These are phyloP conservation scores for Mercurialis annua DNA, from an alignment of 345 rosid genomes.

Conservation along the genomic window DNA sequence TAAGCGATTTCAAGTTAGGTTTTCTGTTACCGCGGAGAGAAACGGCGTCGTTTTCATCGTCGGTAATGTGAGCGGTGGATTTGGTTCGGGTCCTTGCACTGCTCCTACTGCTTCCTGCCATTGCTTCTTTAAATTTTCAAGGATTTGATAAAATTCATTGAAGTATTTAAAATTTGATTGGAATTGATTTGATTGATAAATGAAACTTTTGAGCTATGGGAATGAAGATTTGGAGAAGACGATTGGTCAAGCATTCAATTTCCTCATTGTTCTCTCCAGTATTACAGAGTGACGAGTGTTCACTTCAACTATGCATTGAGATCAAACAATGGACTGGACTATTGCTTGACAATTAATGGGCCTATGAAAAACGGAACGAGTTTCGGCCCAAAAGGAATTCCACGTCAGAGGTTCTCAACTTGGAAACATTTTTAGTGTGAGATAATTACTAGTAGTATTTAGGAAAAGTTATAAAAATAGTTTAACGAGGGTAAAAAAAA, in stretches of 20 bases:
- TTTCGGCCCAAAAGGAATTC: too few relatives aligned
- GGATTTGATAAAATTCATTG: neutral
- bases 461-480: too few relatives aligned
- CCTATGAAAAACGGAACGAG: too few relatives aligned
- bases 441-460: too few relatives aligned
- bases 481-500: too few relatives aligned
- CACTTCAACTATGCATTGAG: too few relatives aligned
- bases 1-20: conserved; percentile 28
- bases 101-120: conserved; percentile 60
- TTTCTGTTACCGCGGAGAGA: conserved; percentile 21
- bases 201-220: too few relatives aligned
- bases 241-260: neutral
- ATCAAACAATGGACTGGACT: too few relatives aligned
- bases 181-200: too few relatives aligned
- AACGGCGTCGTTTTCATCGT: conserved; percentile 25
- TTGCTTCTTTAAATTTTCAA: conserved; percentile 16
- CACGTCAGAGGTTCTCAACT: too few relatives aligned
- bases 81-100: conserved; percentile 56
- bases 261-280: neutral
- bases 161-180: neutral
- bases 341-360: too few relatives aligned
- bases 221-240: neutral
- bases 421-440: too few relatives aligned
- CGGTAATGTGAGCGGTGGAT: conserved; percentile 29
- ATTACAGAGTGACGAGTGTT: neutral